A percentile compares a stretch with the other conserved stretches of the same genome.
Evolutionary conservation across 2,329 filamentous ascomycete species (phyloP).

Genomic region (Colletotrichum sansevieriae): DNA sequence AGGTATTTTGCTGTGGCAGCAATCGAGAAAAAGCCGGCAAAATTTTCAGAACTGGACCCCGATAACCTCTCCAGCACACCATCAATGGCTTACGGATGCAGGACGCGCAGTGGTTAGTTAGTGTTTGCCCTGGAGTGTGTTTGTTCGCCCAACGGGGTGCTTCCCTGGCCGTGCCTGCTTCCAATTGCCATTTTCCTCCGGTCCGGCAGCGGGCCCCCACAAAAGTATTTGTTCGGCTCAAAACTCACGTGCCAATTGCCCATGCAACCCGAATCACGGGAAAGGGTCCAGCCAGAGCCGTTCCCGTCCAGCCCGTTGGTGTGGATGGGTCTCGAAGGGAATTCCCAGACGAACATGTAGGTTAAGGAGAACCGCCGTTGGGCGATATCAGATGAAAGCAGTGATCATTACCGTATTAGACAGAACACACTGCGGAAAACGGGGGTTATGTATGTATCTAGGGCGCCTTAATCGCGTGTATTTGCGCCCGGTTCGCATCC

Average conservation of each 20-base stretch:
- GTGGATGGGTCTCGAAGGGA: neutral
- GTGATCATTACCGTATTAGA: neutral
- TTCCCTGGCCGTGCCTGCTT: neutral
- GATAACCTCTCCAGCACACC: neutral
- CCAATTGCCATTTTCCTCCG: neutral
- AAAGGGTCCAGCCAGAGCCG: neutral
- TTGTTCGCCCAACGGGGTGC: neutral
- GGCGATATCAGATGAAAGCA: neutral
- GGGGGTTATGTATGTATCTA: neutral
- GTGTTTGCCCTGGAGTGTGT: neutral
- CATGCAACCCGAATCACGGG: neutral
- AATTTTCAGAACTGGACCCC: neutral
- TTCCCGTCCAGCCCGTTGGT: neutral
- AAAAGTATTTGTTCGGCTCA: conserved; percentile 5
- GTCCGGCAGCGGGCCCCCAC: conserved; percentile 1
- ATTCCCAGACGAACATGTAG: neutral
- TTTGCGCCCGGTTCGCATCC: neutral
- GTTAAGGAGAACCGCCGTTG: neutral
- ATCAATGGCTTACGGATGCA: neutral
- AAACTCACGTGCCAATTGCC: conserved; percentile 1
- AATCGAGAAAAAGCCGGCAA: neutral
- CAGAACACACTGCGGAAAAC: neutral
- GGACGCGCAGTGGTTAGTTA: too few relatives aligned
- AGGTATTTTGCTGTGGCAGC: neutral
- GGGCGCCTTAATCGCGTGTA: neutral